phyloP scores from a whole-genome alignment of 768 basidiomycete genomes.

The Suillus weaverae region DNA sequence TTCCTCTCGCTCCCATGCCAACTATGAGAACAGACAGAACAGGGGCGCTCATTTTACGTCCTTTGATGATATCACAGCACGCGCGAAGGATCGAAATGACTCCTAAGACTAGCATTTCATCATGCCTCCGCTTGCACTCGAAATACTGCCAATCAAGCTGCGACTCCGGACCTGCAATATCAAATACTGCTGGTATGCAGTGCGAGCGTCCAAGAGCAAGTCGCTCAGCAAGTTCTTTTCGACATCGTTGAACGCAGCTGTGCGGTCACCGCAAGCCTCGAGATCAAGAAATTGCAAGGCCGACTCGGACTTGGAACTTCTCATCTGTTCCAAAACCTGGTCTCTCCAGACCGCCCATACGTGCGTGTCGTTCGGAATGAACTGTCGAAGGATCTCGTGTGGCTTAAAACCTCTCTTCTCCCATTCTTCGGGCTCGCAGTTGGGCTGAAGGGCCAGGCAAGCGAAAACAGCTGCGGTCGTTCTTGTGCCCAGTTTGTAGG shows the following conservation, averaged over 20 bases:
- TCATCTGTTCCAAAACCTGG: constrained; percentile 6
- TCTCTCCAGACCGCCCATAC: constrained; percentile 10
- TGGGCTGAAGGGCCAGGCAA: constrained; percentile 5
- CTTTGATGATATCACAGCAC: not conserved
- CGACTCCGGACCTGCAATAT: not conserved
- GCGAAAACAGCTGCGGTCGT: constrained; percentile 11
- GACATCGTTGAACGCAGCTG: not conserved
- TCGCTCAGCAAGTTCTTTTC: not conserved
- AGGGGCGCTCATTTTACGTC: too few species aligned
- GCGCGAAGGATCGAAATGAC: not conserved
- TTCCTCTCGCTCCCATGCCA: too few species aligned
- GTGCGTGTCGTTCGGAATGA: constrained; percentile 9
- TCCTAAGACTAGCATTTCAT: not conserved
- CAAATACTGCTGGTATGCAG: not conserved
- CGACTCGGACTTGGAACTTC: not conserved
- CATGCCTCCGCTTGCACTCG: not conserved
- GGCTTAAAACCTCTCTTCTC: not conserved
- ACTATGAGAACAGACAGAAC: too few species aligned
- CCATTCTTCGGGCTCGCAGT: not conserved
- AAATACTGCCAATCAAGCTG: not conserved
- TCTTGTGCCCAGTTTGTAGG: constrained; percentile 9
- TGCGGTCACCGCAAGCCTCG: not conserved
- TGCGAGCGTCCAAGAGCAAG: not conserved
- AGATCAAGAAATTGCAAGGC: not conserved
- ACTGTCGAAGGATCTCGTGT: constrained; percentile 6